These are phyloP conservation scores for Entamoeba invadens DNA, from an alignment of 208 protist genomes.

Conservation along the genomic window DNA sequence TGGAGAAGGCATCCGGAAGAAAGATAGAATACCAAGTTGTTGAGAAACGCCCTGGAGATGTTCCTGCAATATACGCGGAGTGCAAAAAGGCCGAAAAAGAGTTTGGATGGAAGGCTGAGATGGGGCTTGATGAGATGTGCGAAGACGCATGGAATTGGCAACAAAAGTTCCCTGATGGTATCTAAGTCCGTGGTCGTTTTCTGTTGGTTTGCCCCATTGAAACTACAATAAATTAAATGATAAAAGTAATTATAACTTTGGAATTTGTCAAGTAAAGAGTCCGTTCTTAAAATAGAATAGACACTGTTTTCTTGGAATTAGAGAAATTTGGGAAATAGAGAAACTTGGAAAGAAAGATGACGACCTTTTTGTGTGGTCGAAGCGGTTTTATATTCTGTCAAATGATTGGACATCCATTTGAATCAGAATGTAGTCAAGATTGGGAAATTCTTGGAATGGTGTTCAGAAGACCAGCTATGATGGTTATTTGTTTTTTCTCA, in stretches of 20 bases:
- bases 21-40: background rate
- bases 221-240: too few species aligned
- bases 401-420: background rate
- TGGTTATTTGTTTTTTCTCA: background rate
- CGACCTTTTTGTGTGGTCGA: background rate
- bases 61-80: conserved; percentile 1
- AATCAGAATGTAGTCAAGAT: background rate
- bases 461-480: background rate
- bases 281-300: too few species aligned
- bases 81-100: conserved; percentile 3
- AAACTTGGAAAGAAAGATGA: too few species aligned
- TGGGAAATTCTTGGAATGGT: background rate
- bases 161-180: background rate
- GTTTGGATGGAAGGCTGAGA: conserved; percentile 19
- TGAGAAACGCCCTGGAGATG: background rate
- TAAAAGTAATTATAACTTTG: too few species aligned
- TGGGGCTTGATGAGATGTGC: conserved; percentile 13
- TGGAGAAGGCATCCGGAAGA: background rate
- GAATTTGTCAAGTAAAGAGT: too few species aligned
- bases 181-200: too few species aligned
- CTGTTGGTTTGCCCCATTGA: too few species aligned
- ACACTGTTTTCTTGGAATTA: too few species aligned
- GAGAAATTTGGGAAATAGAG: too few species aligned
- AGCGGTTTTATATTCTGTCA: background rate
- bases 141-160: conserved; percentile 28